phyloP scores from a whole-genome alignment of 306 rosid genomes.

The Benincasa hispida region DNA sequence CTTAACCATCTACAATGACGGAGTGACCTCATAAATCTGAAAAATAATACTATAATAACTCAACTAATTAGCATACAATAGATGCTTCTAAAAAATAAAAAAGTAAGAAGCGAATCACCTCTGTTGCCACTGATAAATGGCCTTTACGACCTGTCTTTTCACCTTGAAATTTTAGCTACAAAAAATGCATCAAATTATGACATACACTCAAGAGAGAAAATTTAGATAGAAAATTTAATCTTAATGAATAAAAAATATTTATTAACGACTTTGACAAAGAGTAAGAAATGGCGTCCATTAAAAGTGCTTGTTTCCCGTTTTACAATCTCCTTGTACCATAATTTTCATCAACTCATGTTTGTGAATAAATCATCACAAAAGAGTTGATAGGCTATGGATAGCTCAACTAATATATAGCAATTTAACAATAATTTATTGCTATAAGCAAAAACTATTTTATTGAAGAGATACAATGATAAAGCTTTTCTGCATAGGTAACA shows the following conservation, averaged over 20 bases:
- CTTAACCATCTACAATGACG: slow-evolving; percentile 88
- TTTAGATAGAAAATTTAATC: not conserved
- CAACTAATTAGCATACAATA: slow-evolving; percentile 6
- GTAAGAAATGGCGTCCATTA: not conserved
- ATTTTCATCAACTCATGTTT: not conserved
- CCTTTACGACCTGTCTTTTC: slow-evolving; percentile 91
- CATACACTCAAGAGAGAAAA: not conserved
- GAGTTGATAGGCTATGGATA: not conserved
- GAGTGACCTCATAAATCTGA: slow-evolving; percentile 90
- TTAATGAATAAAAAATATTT: too few relatives aligned
- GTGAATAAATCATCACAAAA: not conserved
- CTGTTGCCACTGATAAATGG: slow-evolving; percentile 83
- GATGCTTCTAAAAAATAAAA: not conserved
- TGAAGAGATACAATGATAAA: not conserved
- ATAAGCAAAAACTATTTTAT: not conserved
- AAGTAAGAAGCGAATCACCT: slow-evolving; percentile 23
- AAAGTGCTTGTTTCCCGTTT: slow-evolving; percentile 73
- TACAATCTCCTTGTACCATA: slow-evolving; percentile 51
- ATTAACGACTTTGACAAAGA: not conserved
- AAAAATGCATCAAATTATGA: not conserved
- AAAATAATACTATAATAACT: slow-evolving; percentile 1
- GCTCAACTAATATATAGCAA: not conserved
- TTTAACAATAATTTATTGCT: not conserved
- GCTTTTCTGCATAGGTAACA: not conserved
- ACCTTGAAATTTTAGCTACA: slow-evolving; percentile 76